A percentile compares a stretch with the other conserved stretches of the same genome.
Conservation (phyloP, 192 early-diverging fungal genomes). For the Dissophora ornata region DNA sequence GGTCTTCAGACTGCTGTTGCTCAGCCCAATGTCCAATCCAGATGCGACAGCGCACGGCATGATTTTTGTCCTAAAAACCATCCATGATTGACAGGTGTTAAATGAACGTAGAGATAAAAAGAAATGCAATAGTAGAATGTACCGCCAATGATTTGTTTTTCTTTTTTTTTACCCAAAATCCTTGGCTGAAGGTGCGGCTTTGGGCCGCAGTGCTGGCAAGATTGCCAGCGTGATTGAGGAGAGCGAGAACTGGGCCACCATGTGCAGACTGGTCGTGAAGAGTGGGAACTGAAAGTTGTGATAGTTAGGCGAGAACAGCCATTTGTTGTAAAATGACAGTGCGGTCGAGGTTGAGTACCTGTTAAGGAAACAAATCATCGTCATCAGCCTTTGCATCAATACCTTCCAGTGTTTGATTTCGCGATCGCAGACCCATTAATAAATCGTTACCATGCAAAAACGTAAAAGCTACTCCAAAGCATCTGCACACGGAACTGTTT, state of each 20-base stretch:
- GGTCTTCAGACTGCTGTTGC: constrained; percentile 85
- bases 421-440: too few species aligned
- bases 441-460: constrained; percentile 66
- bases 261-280: constrained; percentile 87
- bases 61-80: constrained; percentile 66
- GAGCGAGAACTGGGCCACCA: constrained; percentile 84
- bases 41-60: constrained; percentile 91
- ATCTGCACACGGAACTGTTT: constrained; percentile 29
- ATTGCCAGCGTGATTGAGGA: constrained; percentile 64
- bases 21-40: constrained; percentile 90
- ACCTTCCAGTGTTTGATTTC: too few species aligned
- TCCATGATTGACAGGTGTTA: background rate
- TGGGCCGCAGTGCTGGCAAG: constrained; percentile 72
- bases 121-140: too few species aligned
- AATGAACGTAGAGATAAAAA: background rate
- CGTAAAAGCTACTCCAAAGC: constrained; percentile 55
- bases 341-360: constrained; percentile 64
- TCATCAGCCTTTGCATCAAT: too few species aligned
- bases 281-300: constrained; percentile 90
- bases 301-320: constrained; percentile 86
- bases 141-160: too few species aligned
- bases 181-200: constrained; percentile 58
- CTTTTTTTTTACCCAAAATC: constrained; percentile 68
- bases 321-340: constrained; percentile 93
- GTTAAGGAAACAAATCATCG: too few species aligned